Conservation (phyloP, 129 eudicot genomes). For the Centrapalus pauciflorus region DNA sequence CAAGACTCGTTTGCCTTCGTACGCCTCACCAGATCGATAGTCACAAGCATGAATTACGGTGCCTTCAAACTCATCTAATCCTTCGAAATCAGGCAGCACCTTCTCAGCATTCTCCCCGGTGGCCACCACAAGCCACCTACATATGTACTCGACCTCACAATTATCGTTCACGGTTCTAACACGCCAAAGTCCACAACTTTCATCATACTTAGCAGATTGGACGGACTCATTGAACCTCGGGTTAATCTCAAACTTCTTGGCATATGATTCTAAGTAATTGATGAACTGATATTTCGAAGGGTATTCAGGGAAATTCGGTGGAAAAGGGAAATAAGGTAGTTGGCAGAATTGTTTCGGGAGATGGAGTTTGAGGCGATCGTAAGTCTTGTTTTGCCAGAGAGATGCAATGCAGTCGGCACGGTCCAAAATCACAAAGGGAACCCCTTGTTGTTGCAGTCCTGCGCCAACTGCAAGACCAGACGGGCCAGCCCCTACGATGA, state of each 20-base stretch:
- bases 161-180: constrained; percentile 31
- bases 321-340: constrained; percentile 71
- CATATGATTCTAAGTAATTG: constrained; percentile 71
- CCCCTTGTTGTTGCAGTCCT: constrained; percentile 72
- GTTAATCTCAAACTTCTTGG: constrained; percentile 53
- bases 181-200: constrained; percentile 84
- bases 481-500: constrained; percentile 96
- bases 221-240: constrained; percentile 83
- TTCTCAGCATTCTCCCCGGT: constrained; percentile 94
- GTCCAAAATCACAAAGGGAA: constrained; percentile 74
- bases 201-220: constrained; percentile 68
- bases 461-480: constrained; percentile 93
- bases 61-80: constrained; percentile 64
- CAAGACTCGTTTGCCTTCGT: constrained; percentile 49
- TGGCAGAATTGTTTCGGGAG: constrained; percentile 85
- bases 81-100: constrained; percentile 76
- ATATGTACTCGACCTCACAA: constrained; percentile 65
- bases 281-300: constrained; percentile 78
- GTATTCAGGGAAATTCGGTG: constrained; percentile 67
- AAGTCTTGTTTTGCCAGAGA: constrained; percentile 84
- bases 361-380: constrained; percentile 89
- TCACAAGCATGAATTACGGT: constrained; percentile 86
- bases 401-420: constrained; percentile 93
- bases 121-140: constrained; percentile 97
- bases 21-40: constrained; percentile 71